These are phyloP conservation scores for Lecanicillium sp. DNA, from an alignment of 2,329 filamentous ascomycete species.

Conservation along the genomic window DNA sequence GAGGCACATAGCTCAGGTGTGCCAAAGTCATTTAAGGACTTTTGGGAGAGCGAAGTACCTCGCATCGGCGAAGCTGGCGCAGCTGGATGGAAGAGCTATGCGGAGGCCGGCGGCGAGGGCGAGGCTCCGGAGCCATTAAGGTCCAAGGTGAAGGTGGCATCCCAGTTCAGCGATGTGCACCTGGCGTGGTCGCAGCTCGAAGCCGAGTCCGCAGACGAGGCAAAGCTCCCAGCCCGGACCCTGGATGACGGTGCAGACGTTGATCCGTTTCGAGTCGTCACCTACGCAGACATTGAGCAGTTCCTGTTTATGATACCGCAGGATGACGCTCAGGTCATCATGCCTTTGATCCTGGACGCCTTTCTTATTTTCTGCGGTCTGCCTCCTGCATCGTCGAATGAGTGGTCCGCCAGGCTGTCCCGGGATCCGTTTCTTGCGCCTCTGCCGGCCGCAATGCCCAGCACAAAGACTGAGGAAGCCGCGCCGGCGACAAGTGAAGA, in stretches of 20 bases:
- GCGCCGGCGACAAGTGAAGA: constrained; percentile 13
- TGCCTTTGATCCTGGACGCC: constrained; percentile 54
- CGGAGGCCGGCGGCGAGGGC: constrained; percentile 27
- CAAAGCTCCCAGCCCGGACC: constrained; percentile 62
- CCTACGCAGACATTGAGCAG: constrained; percentile 68
- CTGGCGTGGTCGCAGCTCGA: constrained; percentile 52
- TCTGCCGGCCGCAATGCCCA: constrained; percentile 2
- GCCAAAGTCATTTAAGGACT: constrained; percentile 53
- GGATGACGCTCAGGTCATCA: constrained; percentile 28
- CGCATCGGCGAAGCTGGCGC: constrained; percentile 70
- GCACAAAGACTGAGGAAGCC: neutral
- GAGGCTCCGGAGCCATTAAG: constrained; percentile 35
- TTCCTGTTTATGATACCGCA: constrained; percentile 51
- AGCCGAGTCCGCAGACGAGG: constrained; percentile 35
- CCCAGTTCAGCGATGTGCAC: constrained; percentile 38
- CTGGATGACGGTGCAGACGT: constrained; percentile 69
- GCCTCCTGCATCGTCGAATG: constrained; percentile 41
- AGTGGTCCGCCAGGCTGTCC: constrained; percentile 25
- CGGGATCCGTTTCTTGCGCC: constrained; percentile 26
- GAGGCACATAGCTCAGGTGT: constrained; percentile 17
- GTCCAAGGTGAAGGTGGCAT: constrained; percentile 12
- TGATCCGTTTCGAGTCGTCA: constrained; percentile 75
- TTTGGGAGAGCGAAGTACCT: constrained; percentile 81
- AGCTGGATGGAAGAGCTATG: constrained; percentile 61
- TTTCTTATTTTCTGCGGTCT: constrained; percentile 64